Conservation (phyloP, 1,284 basidiomycete species). For the Boletus smithii region DNA sequence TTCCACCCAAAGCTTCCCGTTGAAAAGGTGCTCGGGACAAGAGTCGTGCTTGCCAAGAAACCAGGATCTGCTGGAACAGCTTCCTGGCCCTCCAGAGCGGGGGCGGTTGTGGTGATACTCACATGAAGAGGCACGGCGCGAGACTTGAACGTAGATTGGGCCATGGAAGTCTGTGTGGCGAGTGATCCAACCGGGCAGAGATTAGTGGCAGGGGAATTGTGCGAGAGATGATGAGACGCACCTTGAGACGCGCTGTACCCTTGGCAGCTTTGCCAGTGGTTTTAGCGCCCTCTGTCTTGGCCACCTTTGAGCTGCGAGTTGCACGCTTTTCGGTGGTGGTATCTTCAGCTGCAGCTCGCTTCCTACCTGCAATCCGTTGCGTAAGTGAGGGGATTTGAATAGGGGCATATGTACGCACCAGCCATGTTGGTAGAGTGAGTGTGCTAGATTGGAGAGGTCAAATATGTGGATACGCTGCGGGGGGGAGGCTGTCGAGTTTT, state of each 20-base stretch:
- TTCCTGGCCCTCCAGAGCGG: slow-evolving; percentile 43
- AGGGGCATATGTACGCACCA: slow-evolving; percentile 29
- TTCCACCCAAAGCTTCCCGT: slow-evolving; percentile 84
- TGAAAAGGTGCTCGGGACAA: slow-evolving; percentile 56
- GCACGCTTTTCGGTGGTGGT: slow-evolving; percentile 33
- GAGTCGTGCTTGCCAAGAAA: slow-evolving; percentile 54
- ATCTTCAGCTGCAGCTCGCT: slow-evolving; percentile 46
- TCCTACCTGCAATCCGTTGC: slow-evolving; percentile 36
- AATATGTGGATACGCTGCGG: background rate
- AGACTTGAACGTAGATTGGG: slow-evolving; percentile 55
- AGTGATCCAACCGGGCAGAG: no score
- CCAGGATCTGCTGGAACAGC: slow-evolving; percentile 51
- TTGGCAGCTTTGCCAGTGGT: slow-evolving; percentile 34
- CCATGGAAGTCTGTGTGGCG: slow-evolving; percentile 41
- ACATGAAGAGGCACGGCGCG: slow-evolving; percentile 66
- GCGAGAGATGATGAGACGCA: slow-evolving; percentile 8
- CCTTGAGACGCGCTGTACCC: slow-evolving; percentile 39
- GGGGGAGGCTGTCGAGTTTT: background rate
- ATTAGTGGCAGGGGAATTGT: background rate
- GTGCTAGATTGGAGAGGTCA: background rate
- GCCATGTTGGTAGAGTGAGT: slow-evolving; percentile 23
- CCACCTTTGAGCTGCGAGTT: slow-evolving; percentile 48
- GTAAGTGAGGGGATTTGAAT: slow-evolving; percentile 10
- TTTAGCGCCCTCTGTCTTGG: slow-evolving; percentile 41
- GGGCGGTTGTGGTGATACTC: slow-evolving; percentile 65